These are phyloP conservation scores for Amaranthus tricolor DNA, from an alignment of 179 eudicot species.

Conservation along the genomic window DNA sequence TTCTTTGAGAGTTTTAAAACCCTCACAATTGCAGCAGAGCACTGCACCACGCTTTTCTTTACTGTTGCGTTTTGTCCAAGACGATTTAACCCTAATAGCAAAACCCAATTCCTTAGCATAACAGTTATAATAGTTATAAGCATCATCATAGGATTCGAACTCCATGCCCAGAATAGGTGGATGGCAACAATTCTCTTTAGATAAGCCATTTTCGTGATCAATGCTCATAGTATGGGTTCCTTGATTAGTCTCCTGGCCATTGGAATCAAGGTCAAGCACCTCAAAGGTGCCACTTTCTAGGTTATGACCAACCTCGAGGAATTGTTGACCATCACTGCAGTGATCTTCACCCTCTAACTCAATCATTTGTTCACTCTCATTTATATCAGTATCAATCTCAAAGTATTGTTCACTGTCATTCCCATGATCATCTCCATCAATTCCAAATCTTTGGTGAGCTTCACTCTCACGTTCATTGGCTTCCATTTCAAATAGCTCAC, in stretches of 20 bases:
- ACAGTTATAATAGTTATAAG: conserved; percentile 56
- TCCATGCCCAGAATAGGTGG: conserved; percentile 61
- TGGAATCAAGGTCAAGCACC: conserved; percentile 32
- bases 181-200: conserved; percentile 36
- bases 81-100: conserved; percentile 59
- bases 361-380: conserved; percentile 35
- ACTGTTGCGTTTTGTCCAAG: conserved; percentile 65
- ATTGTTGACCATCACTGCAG: conserved; percentile 25
- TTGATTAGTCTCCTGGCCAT: conserved; percentile 23
- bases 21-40: conserved; percentile 67
- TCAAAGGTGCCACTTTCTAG: conserved; percentile 26
- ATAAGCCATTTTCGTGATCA: conserved; percentile 21
- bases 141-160: conserved; percentile 62
- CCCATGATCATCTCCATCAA: conserved; percentile 32
- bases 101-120: conserved; percentile 59
- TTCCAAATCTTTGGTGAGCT: conserved; percentile 26
- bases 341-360: conserved; percentile 37
- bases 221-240: conserved; percentile 16
- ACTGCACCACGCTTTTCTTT: conserved; percentile 70
- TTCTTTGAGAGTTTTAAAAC: conserved; percentile 58
- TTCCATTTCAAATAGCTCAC: conserved; percentile 33
- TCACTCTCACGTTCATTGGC: conserved; percentile 30
- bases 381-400: conserved; percentile 29
- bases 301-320: conserved; percentile 29
- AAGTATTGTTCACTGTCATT: conserved; percentile 37